A percentile compares a stretch with the other conserved stretches of the same genome.
phyloP scores from a whole-genome alignment of 306 rosid species.

The Dryas drummondii region DNA sequence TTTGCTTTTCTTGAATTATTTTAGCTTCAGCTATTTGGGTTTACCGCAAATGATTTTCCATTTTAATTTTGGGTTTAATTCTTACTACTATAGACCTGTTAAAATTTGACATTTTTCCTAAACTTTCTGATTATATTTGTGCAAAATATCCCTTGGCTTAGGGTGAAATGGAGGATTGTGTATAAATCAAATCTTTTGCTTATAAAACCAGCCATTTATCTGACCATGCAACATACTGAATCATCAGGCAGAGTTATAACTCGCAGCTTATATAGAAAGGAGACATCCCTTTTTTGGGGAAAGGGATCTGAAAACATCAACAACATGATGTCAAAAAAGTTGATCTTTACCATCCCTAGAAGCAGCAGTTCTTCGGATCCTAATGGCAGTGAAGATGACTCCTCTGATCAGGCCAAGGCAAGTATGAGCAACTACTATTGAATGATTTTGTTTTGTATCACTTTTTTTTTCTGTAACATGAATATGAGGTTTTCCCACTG shows the following conservation, averaged over 20 bases:
- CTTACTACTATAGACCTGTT: neutral
- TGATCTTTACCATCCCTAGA: constrained; percentile 33
- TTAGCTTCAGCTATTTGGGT: constrained; percentile 1
- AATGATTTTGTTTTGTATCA: constrained; percentile 2
- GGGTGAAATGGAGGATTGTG: neutral
- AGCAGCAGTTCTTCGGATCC: constrained; percentile 58
- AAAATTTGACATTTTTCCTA: neutral
- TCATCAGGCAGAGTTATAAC: constrained; percentile 40
- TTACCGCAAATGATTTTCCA: neutral
- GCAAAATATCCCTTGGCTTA: neutral
- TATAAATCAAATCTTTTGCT: constrained; percentile 18
- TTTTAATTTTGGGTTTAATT: neutral
- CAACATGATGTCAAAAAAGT: constrained; percentile 24
- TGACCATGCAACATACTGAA: constrained; percentile 1
- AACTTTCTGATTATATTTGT: neutral
- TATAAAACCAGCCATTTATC: neutral
- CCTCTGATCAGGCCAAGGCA: constrained; percentile 60
- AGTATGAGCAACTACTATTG: constrained; percentile 28
- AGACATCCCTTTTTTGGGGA: constrained; percentile 30
- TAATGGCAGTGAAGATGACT: constrained; percentile 38
- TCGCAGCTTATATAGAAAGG: constrained; percentile 39
- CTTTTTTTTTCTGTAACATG: neutral
- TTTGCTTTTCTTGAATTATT: constrained; percentile 8
- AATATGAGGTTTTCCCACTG: constrained; percentile 15
- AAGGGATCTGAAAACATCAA: constrained; percentile 28